Conservation (phyloP, 2,329 filamentous ascomycete species). For the Neonectria faginata region DNA sequence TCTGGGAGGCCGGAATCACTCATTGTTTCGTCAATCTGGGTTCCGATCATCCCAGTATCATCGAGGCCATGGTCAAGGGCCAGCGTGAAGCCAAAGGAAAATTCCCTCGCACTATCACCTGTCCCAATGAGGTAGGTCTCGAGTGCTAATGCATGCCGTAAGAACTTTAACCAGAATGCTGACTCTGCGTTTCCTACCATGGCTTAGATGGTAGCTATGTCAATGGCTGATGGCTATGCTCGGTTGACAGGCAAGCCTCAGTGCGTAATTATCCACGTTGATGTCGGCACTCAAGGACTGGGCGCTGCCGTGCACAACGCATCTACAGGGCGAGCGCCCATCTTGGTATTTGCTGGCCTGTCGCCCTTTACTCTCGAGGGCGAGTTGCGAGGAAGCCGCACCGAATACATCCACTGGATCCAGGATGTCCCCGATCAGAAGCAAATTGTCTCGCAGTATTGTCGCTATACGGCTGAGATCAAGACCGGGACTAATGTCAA, state of each 20-base stretch:
- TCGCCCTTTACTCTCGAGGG: constrained; percentile 83
- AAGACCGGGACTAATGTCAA: constrained; percentile 88
- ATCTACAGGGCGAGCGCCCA: constrained; percentile 77
- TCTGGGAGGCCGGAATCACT: constrained; percentile 76
- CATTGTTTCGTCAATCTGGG: constrained; percentile 75
- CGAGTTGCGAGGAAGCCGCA: constrained; percentile 80
- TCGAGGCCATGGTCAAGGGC: constrained; percentile 84
- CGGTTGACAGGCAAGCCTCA: constrained; percentile 78
- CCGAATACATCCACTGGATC: constrained; percentile 89
- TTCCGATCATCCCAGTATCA: constrained; percentile 80
- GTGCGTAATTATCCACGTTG: constrained; percentile 83
- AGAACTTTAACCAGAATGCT: constrained; percentile 2
- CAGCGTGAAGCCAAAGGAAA: constrained; percentile 72
- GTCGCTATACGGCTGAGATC: constrained; percentile 84
- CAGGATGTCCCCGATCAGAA: constrained; percentile 87
- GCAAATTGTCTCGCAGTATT: constrained; percentile 85
- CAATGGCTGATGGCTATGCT: constrained; percentile 86
- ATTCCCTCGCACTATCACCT: constrained; percentile 81
- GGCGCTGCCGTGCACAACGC: constrained; percentile 85
- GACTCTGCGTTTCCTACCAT: constrained; percentile 8
- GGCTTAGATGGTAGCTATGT: constrained; percentile 81
- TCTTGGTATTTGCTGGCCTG: constrained; percentile 82
- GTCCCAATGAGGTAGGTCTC: constrained; percentile 76
- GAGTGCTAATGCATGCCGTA: background rate
- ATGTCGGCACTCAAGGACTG: constrained; percentile 84